Percentiles rank a stretch among this genome's conserved stretches.
Conservation (phyloP, 805 yeast genomes). For the Kodamaea neixiangensis region DNA sequence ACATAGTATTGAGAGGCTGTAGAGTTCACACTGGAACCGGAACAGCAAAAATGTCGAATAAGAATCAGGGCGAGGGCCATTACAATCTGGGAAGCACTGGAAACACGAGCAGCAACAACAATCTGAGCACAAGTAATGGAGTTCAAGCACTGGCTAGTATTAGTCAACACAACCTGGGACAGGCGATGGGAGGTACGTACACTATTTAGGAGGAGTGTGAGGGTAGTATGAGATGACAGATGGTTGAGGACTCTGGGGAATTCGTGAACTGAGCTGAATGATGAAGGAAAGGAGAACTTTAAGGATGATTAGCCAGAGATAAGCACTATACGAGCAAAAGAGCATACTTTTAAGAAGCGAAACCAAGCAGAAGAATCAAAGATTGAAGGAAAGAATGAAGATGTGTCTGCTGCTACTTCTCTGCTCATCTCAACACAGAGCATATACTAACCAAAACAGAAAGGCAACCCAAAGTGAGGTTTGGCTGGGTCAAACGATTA, state of each 20-base stretch:
- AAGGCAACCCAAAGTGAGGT: constrained; percentile 33
- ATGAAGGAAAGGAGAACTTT: too few relatives aligned
- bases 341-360: too few relatives aligned
- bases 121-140: background rate
- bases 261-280: too few relatives aligned
- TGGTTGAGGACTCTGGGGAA: too few relatives aligned
- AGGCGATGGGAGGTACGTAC: background rate
- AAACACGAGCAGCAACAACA: background rate
- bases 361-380: too few relatives aligned
- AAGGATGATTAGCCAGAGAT: too few relatives aligned
- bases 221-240: too few relatives aligned
- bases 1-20: background rate
- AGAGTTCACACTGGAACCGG: background rate
- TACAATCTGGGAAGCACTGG: background rate
- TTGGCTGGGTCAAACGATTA: constrained; percentile 43
- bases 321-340: too few relatives aligned
- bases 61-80: background rate
- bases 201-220: too few relatives aligned
- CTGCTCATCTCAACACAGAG: too few relatives aligned
- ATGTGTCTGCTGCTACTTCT: too few relatives aligned
- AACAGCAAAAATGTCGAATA: background rate
- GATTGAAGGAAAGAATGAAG: too few relatives aligned
- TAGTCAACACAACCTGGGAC: background rate
- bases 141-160: background rate
- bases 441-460: constrained; percentile 4